phyloP scores from a whole-genome alignment of 1,139 yeast species.

The Suhomyces terraborum region DNA sequence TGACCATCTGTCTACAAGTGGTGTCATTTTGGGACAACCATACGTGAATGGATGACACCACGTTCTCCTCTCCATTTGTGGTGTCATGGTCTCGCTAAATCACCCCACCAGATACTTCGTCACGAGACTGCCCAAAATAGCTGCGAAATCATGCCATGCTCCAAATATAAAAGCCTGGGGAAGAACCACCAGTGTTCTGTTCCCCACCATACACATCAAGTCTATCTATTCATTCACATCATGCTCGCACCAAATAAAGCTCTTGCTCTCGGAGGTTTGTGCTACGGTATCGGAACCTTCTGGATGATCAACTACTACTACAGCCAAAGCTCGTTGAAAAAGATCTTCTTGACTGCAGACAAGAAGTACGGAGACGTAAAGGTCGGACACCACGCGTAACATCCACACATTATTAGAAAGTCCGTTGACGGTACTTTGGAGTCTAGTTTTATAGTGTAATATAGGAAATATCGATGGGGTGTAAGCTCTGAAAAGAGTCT shows the following conservation, averaged over 20 bases:
- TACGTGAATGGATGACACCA: neutral
- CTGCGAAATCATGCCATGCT: slow-evolving; percentile 3
- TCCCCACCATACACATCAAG: neutral
- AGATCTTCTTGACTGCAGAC: slow-evolving; percentile 35
- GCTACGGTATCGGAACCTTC: slow-evolving; percentile 37
- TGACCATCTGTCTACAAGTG: too few relatives aligned
- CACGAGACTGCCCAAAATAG: neutral
- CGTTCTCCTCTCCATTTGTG: neutral
- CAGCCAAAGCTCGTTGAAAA: slow-evolving; percentile 32
- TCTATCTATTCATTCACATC: neutral
- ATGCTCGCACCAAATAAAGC: slow-evolving; percentile 28
- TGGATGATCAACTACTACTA: slow-evolving; percentile 42
- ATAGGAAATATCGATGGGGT: neutral
- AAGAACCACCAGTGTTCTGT: neutral
- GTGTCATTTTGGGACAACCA: too few relatives aligned
- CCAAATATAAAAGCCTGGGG: slow-evolving; percentile 1
- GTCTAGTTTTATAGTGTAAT: slow-evolving; percentile 5
- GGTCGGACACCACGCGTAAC: slow-evolving; percentile 23
- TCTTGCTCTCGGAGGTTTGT: slow-evolving; percentile 36
- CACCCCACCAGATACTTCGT: slow-evolving; percentile 5
- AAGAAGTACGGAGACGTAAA: slow-evolving; percentile 33
- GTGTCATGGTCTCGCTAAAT: slow-evolving; percentile 1
- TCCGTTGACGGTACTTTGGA: slow-evolving; percentile 5
- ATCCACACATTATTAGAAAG: neutral
- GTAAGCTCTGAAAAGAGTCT: neutral